These are phyloP conservation scores for Cercophora sp. DNA, from an alignment of 495 filamentous ascomycete genomes.

Conservation along the genomic window DNA sequence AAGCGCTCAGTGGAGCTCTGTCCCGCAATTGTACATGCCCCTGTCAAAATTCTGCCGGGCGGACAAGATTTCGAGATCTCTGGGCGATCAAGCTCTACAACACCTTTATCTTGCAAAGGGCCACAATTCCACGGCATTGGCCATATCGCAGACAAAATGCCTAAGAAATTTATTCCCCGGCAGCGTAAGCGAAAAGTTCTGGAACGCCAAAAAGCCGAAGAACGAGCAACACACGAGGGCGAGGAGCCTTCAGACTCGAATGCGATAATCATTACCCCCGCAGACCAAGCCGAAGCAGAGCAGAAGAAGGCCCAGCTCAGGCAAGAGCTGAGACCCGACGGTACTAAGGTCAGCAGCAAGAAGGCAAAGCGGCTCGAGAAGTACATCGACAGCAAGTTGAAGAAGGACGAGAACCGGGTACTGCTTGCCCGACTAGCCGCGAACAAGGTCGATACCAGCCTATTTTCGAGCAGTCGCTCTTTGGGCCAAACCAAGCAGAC, in stretches of 20 bases:
- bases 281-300: conserved; percentile 62
- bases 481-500: conserved; percentile 64
- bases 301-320: conserved; percentile 54
- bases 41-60: conserved; percentile 44
- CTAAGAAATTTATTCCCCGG: conserved; percentile 66
- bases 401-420: conserved; percentile 86
- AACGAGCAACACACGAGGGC: conserved; percentile 30
- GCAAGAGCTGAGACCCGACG: conserved; percentile 62
- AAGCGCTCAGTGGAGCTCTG: no score
- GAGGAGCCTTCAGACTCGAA: conserved; percentile 58
- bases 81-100: no score
- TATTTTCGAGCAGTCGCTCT: conserved; percentile 69
- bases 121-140: not conserved
- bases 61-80: conserved; percentile 38
- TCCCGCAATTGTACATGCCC: no score
- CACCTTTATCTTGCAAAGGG: no score
- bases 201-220: conserved; percentile 50
- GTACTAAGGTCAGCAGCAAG: conserved; percentile 77
- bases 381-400: conserved; percentile 94
- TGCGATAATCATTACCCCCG: conserved; percentile 64
- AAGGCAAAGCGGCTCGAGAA: conserved; percentile 94
- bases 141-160: conserved; percentile 38
- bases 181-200: conserved; percentile 74
- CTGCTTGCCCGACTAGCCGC: conserved; percentile 77
- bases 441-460: conserved; percentile 74